Evolutionary conservation across 2,329 filamentous ascomycete species (phyloP).

Genomic region (Aspergillus intermedius): DNA sequence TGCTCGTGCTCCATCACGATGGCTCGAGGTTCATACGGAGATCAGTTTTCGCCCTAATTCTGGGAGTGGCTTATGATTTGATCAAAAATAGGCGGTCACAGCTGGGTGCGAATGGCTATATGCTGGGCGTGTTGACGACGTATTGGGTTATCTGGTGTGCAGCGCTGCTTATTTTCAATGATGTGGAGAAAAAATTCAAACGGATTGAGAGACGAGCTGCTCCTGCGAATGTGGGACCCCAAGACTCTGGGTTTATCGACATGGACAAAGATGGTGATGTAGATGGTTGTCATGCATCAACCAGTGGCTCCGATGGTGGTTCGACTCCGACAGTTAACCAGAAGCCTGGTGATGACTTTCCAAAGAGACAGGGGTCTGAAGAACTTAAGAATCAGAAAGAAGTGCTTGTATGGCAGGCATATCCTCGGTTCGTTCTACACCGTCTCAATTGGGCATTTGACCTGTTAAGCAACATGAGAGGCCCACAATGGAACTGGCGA

Average conservation of each 20-base stretch:
- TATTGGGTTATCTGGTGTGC: conserved; percentile 52
- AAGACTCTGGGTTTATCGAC: neutral
- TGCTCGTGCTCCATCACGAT: conserved; percentile 45
- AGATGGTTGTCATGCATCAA: no score
- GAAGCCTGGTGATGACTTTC: neutral
- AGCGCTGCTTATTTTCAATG: conserved; percentile 49
- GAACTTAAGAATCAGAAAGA: conserved; percentile 3
- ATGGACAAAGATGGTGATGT: neutral
- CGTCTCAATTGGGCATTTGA: conserved; percentile 55
- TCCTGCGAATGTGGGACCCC: neutral
- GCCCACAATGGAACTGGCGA: conserved; percentile 56
- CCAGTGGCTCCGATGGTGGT: neutral
- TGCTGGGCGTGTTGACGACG: conserved; percentile 47
- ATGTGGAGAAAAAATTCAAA: conserved; percentile 50
- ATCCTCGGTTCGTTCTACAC: conserved; percentile 45
- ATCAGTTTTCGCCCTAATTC: conserved; percentile 39
- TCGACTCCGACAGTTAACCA: neutral
- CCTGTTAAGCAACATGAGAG: conserved; percentile 52
- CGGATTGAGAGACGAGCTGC: conserved; percentile 44
- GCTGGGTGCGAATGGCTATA: conserved; percentile 47
- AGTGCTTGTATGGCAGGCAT: conserved; percentile 48
- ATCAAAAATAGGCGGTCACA: conserved; percentile 43
- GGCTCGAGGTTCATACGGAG: conserved; percentile 35
- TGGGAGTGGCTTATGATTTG: conserved; percentile 38
- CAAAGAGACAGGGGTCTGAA: neutral